Conservation (phyloP, 495 filamentous ascomycete species). For the Astrothelium subdiscretum region DNA sequence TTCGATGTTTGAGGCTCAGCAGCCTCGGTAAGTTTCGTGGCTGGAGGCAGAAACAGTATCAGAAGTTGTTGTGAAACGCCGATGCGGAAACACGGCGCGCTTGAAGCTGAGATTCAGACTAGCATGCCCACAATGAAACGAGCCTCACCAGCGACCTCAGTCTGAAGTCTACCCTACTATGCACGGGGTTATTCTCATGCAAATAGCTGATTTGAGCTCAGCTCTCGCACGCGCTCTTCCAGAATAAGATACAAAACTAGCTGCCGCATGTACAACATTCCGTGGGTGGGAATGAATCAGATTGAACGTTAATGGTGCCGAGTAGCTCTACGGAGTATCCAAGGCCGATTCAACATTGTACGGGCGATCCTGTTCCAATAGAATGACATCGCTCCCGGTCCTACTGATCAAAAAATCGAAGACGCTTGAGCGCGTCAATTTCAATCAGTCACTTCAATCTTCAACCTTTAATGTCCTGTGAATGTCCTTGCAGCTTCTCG, state of each 20-base stretch:
- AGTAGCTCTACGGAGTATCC: too few relatives aligned
- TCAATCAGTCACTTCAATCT: too few relatives aligned
- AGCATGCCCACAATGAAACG: neutral
- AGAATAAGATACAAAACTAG: neutral
- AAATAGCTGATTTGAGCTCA: neutral
- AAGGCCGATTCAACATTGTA: neutral
- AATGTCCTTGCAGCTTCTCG: neutral
- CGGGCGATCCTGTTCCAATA: neutral
- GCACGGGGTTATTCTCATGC: neutral
- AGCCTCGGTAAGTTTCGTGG: neutral
- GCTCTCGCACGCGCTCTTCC: neutral
- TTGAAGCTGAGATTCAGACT: neutral
- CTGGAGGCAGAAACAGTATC: neutral
- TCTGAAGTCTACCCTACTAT: neutral
- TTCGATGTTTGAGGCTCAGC: neutral
- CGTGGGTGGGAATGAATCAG: neutral
- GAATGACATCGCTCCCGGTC: neutral
- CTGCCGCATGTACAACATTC: neutral
- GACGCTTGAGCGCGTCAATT: too few relatives aligned
- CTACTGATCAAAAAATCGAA: neutral
- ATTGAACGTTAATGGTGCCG: too few relatives aligned
- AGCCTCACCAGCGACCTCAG: neutral
- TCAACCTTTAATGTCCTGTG: too few relatives aligned
- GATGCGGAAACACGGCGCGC: neutral
- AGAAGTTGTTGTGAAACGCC: neutral